Evolutionary conservation across 768 basidiomycete genomes (phyloP), one percentile per base, ranked within the genome.

Genomic region (Mrakia frigida): DNA sequence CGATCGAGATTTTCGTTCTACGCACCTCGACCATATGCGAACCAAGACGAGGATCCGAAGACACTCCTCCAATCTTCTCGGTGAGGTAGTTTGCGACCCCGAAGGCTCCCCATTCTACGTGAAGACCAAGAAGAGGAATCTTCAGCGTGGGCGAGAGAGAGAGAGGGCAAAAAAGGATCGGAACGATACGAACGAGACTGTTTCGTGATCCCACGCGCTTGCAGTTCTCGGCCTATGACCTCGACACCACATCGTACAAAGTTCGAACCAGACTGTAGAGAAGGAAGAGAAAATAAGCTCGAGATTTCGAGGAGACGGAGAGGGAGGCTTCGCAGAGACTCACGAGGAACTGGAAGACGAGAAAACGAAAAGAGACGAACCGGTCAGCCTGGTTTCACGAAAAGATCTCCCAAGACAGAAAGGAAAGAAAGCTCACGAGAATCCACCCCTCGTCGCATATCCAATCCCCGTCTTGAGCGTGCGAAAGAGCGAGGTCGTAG

Each of bases 401-500:
- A n/a, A n/a, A n/a, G n/a, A n/a, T n/a, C n/a, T n/a, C n/a, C n/a
- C n/a, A n/a, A n/a, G n/a, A n/a, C n/a, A n/a, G n/a, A n/a, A n/a
- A 3, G 14, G 16, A 50, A 14, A 21, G 21, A 50, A 46, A 16
- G 13, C 46, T 50, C 18, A 50, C 46, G 79, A 90, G 82, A 25
- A 86, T 88, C 87, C 88, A 89, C 11, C 88, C 90, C 82, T 91
- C 90, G 82, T 92, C 90, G 70, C 89, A 84, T 11, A 88, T 81
- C 90, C 90, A 92, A 76, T 89, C 88, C 74, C 90, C 87, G 78
- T 88, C 88, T 18, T 88, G 86, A 25, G 80, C 86, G 67, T 81
- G 88, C 89, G 87, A 89, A 33, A 90, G 88, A 18, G 90, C 90
- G 23, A 87, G 84, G 78, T 92, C 91, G 80, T 90, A 91, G 9